These are phyloP conservation scores for Pythium aristosporum DNA, from an alignment of 352 stramenopile genomes.

Conservation along the genomic window DNA sequence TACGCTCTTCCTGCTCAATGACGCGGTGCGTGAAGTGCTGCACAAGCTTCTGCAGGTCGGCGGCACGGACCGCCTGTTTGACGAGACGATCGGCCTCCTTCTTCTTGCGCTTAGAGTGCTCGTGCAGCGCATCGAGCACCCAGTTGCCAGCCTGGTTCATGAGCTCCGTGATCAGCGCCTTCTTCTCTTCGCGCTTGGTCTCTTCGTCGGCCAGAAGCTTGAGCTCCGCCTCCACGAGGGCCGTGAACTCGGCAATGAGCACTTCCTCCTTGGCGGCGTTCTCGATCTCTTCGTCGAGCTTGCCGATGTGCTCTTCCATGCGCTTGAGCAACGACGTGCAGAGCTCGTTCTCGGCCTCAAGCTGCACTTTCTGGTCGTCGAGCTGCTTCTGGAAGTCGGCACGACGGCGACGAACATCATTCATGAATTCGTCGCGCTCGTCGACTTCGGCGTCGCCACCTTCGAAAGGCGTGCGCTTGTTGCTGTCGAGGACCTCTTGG, in stretches of 20 bases:
- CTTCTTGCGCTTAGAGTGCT: constrained; percentile 88
- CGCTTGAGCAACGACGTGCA: constrained; percentile 76
- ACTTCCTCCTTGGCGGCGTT: constrained; percentile 67
- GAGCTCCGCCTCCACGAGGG: constrained; percentile 67
- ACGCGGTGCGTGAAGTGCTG: constrained; percentile 89
- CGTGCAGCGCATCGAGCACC: constrained; percentile 80
- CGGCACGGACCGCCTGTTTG: constrained; percentile 78
- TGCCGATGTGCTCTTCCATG: constrained; percentile 83
- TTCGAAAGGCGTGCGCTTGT: constrained; percentile 81
- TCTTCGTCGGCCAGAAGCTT: constrained; percentile 81
- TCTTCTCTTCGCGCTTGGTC: constrained; percentile 87
- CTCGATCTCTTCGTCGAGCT: constrained; percentile 75
- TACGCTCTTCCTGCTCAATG: constrained; percentile 88
- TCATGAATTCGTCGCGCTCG: constrained; percentile 88
- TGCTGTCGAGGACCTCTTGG: constrained; percentile 76
- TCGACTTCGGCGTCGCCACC: constrained; percentile 71
- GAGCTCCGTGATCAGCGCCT: constrained; percentile 77
- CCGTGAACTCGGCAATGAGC: constrained; percentile 76
- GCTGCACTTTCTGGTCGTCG: constrained; percentile 69
- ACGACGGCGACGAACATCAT: constrained; percentile 76
- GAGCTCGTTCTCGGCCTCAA: constrained; percentile 77
- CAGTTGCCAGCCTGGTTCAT: constrained; percentile 89
- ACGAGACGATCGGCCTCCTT: constrained; percentile 82
- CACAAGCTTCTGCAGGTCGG: constrained; percentile 84
- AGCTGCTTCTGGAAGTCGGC: constrained; percentile 85